Percentiles rank a stretch among this genome's conserved stretches.
phyloP scores from a whole-genome alignment of 2,329 filamentous ascomycete genomes.

The Byssochlamys sp. region DNA sequence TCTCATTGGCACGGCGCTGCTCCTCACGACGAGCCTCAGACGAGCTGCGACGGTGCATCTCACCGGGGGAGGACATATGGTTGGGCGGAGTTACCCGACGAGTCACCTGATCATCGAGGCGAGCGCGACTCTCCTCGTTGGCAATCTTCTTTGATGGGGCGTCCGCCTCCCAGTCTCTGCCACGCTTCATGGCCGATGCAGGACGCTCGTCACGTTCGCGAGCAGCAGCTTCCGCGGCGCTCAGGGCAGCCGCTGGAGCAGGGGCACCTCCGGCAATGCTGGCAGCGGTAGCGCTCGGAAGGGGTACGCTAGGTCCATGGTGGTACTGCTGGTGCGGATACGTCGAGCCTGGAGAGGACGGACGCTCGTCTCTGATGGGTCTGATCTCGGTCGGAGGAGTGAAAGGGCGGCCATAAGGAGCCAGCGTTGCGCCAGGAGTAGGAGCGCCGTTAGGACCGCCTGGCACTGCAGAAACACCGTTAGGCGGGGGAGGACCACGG shows the following conservation, averaged over 20 bases:
- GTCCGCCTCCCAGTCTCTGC: constrained; percentile 88
- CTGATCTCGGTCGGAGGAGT: constrained; percentile 79
- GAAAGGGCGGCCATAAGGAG: constrained; percentile 63
- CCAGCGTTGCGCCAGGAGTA: constrained; percentile 47
- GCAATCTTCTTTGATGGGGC: constrained; percentile 67
- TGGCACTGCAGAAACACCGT: constrained; percentile 32
- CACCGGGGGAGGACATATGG: constrained; percentile 54
- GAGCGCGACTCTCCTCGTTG: constrained; percentile 77
- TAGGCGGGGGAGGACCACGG: constrained; percentile 37
- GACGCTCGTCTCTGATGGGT: constrained; percentile 70
- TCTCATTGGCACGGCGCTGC: constrained; percentile 62
- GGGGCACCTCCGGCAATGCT: constrained; percentile 62
- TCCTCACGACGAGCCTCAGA: constrained; percentile 61
- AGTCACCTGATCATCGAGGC: constrained; percentile 72
- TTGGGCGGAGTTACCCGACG: constrained; percentile 57
- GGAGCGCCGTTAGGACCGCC: constrained; percentile 50
- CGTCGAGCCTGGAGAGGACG: constrained; percentile 80
- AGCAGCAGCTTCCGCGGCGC: constrained; percentile 58
- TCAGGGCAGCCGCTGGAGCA: constrained; percentile 54
- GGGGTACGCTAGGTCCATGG: constrained; percentile 58
- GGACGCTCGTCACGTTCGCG: constrained; percentile 65
- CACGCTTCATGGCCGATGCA: constrained; percentile 69
- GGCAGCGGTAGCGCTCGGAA: constrained; percentile 25
- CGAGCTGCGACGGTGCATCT: constrained; percentile 66
- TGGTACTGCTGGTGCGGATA: constrained; percentile 75